These are phyloP conservation scores for Ceratocystis colombiana DNA, from an alignment of 2,329 filamentous ascomycete genomes.

Conservation along the genomic window DNA sequence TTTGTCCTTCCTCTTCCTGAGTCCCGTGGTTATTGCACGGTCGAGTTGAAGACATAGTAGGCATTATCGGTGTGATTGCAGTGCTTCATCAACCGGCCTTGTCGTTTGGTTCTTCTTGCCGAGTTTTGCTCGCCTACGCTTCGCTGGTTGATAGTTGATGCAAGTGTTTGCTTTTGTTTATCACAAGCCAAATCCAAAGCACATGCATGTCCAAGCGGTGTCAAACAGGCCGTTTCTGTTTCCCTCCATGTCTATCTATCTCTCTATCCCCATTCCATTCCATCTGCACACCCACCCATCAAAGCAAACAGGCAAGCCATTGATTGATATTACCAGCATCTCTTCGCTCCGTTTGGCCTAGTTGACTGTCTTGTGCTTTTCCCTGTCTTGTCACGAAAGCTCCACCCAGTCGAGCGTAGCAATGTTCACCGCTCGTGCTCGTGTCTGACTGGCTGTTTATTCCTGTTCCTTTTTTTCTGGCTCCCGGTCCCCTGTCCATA, in stretches of 20 bases:
- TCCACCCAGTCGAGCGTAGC: neutral
- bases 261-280: neutral
- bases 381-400: neutral
- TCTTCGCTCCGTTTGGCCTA: neutral
- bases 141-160: neutral
- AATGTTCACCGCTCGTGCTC: constrained; percentile 12
- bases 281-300: neutral
- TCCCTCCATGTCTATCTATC: neutral
- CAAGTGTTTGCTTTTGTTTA: neutral
- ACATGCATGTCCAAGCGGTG: constrained; percentile 7
- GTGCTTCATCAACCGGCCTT: neutral
- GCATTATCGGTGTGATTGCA: neutral
- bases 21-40: neutral
- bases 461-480: constrained; percentile 10
- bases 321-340: neutral
- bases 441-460: constrained; percentile 14
- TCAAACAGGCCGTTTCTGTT: neutral
- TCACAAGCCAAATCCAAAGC: neutral
- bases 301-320: neutral
- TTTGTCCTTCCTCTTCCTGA: neutral
- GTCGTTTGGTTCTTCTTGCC: neutral
- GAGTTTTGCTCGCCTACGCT: neutral
- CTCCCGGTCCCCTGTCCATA: neutral
- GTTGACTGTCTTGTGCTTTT: neutral
- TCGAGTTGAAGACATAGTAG: neutral